Base-by-base conservation (phyloP, 305 asterid genomes). In the Rubia balearica region DNA sequence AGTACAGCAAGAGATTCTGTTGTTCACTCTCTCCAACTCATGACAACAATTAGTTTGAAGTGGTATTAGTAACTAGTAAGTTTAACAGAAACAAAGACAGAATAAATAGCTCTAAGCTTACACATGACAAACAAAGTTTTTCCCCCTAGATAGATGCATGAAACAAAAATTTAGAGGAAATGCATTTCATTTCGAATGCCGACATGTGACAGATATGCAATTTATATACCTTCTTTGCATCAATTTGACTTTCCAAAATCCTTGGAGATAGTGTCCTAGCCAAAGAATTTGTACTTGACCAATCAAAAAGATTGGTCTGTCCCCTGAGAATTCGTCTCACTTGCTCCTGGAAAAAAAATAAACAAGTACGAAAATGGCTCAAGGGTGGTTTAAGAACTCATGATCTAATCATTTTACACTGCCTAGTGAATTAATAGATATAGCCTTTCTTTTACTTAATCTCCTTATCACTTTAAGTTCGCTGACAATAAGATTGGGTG, bases 251-350 rank as follows among this genome's bases (percentile, higher is more conserved):
- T 87, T 92, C 99, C 90, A 95, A 82, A 80, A 92, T 95, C 73
- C 97, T 88, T 45, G 99, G 98, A 75, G 99, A 95, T 55, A 95
- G 89, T 64, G 98, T 91, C 81, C 91, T 87, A 7, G 98, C 96
- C 85, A 95, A 82, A 75, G 96, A 90, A 81, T 90, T 83, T 49
- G 99, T 88, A 81, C 98, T 90, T 75, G 99, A 91, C 98, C 98
- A 90, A 84, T 90, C 98, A 85, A 95, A 95, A 53, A 92, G 76
- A 30, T 98, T 90, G 65, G 97, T 87, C 83, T 92, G 98, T 72
- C 99, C 98, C 81, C 99, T 88, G 67, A 95, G 96, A 85, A 95
- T 92, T 77, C 96, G 86, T 79, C 97, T 84, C 88, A 95, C 86
- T 84, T 95, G 96, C 76, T 95, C 99, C 99, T 95, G 88, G 77